phyloP scores from a whole-genome alignment of 345 rosid species.

The Mercurialis annua region DNA sequence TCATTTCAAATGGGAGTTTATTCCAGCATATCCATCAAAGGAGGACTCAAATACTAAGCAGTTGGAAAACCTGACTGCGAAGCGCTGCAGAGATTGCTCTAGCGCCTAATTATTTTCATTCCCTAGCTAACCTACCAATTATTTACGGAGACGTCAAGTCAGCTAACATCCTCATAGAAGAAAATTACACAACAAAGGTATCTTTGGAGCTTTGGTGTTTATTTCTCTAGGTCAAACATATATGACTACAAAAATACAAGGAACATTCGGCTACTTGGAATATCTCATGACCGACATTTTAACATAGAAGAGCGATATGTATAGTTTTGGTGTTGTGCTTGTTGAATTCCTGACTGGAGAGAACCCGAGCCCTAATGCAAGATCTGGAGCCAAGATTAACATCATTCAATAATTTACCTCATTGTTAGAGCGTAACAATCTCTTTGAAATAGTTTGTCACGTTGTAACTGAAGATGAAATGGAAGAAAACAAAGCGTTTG shows the following conservation, averaged over 20 bases:
- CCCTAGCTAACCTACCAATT: slow-evolving; percentile 32
- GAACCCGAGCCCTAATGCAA: slow-evolving; percentile 13
- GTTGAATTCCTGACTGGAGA: slow-evolving; percentile 32
- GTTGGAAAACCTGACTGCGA: slow-evolving; percentile 21
- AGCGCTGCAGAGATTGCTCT: slow-evolving; percentile 25
- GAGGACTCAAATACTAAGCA: not conserved
- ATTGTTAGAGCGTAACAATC: not conserved
- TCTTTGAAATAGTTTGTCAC: not conserved
- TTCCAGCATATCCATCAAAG: slow-evolving; percentile 18
- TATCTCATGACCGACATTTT: slow-evolving; percentile 24
- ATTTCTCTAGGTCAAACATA: slow-evolving; percentile 11
- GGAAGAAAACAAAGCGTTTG: slow-evolving; percentile 23
- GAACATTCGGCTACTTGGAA: slow-evolving; percentile 35
- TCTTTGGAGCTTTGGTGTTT: slow-evolving; percentile 36
- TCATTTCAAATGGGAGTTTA: slow-evolving; percentile 25
- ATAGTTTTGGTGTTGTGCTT: slow-evolving; percentile 35
- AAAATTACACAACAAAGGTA: slow-evolving; percentile 22
- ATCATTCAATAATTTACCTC: slow-evolving; percentile 23
- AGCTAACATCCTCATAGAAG: slow-evolving; percentile 31
- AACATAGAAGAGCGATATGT: slow-evolving; percentile 34
- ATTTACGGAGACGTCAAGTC: slow-evolving; percentile 39
- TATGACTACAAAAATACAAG: slow-evolving; percentile 19
- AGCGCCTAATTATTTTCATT: slow-evolving; percentile 35
- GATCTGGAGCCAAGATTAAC: slow-evolving; percentile 5
- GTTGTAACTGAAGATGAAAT: slow-evolving; percentile 5